phyloP scores from a whole-genome alignment of 2,329 filamentous ascomycete genomes.

The Ilyonectria destructans region DNA sequence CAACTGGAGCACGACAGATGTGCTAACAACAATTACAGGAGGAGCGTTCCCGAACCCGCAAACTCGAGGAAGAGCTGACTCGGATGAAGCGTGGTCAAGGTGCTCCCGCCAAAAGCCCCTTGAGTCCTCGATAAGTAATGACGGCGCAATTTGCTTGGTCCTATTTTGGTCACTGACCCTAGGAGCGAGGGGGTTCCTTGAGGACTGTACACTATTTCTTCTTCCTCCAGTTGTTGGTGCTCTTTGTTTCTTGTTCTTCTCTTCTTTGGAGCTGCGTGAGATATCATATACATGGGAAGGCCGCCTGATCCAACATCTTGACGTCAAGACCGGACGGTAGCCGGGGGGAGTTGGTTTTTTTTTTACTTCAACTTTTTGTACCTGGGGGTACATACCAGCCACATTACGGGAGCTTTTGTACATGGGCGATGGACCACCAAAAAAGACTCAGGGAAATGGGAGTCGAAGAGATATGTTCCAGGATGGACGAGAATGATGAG shows the following conservation, averaged over 20 bases:
- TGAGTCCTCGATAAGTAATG: constrained; percentile 56
- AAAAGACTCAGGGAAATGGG: constrained; percentile 9
- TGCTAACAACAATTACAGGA: constrained; percentile 60
- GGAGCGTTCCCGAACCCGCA: constrained; percentile 65
- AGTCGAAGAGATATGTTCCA: constrained; percentile 8
- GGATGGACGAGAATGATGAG: constrained; percentile 12
- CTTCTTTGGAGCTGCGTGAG: constrained; percentile 27
- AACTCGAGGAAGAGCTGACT: constrained; percentile 67
- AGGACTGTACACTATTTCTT: constrained; percentile 39
- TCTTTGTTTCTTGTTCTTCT: constrained; percentile 15
- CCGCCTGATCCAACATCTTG: constrained; percentile 19
- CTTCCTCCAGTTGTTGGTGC: constrained; percentile 10
- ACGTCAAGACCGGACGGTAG: constrained; percentile 22
- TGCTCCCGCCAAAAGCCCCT: constrained; percentile 58
- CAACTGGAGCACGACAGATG: neutral
- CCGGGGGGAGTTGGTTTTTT: constrained; percentile 9
- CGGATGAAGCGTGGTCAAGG: constrained; percentile 61
- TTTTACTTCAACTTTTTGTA: constrained; percentile 6
- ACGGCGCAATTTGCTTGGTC: neutral
- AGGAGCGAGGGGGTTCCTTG: neutral
- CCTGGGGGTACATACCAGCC: constrained; percentile 15
- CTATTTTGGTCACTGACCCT: neutral
- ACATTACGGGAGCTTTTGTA: constrained; percentile 21
- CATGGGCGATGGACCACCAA: constrained; percentile 15
- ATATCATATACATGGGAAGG: constrained; percentile 27